Base-by-base conservation (phyloP, 2,329 filamentous ascomycete genomes). In the Sarocladium brachiariae region DNA sequence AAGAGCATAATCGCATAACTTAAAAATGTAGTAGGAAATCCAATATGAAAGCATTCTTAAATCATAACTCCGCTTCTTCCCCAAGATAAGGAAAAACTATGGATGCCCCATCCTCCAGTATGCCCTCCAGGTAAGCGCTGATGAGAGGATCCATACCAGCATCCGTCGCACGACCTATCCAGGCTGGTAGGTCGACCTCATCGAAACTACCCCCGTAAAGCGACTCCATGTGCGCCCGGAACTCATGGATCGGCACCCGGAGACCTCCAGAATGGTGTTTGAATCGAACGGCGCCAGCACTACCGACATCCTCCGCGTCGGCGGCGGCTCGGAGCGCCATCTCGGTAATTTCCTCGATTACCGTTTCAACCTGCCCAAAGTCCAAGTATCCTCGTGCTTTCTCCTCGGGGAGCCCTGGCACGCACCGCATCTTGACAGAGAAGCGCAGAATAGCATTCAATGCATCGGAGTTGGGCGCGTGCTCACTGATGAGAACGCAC, bases 401-500 rank as follows among this genome's bases (percentile, higher is more conserved):
- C 27, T 30, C 27, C 27, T 30, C 27, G 1, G 51, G 50, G 3
- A 55, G 33, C n/a, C 33, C 39, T 18, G 54, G 54, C 31, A 55
- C 52, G 45, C 52, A 54, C 2, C 50, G 47, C 54, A 55, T 55
- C 16, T 41, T 19, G 16, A 41, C 43, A 9, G 54, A 54, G 27
- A 50, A 55, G 2, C 52, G 47, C 25, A 55, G 31, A 23, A 54
- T 55, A 19, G 52, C 52, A 27, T 55, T 54, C 5, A 55, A 33
- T 2, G 54, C 54, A 13, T 55, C 52, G 7, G 34, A 37, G 34
- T 37, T 37, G 34, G 56, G 56, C 6, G 56, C 56, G 9, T 51
- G 47, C 30, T 57, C 53, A n/a, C 56, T 53, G 19, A 56, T 51
- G 18, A 58, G 24, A 8, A 54, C 55, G 30, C 56, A 57, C 18